Conservation (phyloP, 768 basidiomycete genomes). For the Hygrocybe punicea region DNA sequence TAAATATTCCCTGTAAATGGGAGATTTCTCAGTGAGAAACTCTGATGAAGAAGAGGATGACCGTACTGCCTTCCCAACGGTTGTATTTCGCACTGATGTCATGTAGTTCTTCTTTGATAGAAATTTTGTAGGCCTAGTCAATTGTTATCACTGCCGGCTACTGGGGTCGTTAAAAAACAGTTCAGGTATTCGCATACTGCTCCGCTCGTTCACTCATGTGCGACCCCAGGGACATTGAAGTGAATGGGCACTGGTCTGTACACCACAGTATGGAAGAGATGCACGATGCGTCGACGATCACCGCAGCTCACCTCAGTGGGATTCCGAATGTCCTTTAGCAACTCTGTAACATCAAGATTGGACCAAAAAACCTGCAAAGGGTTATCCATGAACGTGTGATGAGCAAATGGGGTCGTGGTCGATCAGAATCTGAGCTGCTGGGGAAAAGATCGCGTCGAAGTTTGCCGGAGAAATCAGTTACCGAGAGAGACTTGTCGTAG, state of each 20-base stretch:
- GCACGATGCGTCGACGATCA: constrained; percentile 26
- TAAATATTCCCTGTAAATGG: constrained; percentile 12
- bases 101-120: no score
- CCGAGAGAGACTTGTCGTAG: constrained; percentile 23
- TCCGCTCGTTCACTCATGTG: no score
- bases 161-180: no score
- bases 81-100: no score
- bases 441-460: constrained; percentile 33
- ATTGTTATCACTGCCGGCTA: no score
- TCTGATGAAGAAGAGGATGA: constrained; percentile 38
- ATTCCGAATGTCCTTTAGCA: constrained; percentile 14
- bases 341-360: constrained; percentile 30
- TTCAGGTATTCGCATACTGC: no score
- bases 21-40: constrained; percentile 39
- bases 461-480: constrained; percentile 7
- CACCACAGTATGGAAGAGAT: constrained; percentile 31
- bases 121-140: no score
- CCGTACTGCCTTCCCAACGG: no score
- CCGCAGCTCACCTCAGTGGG: constrained; percentile 5
- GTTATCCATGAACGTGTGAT: constrained; percentile 28
- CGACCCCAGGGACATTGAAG: constrained; percentile 10
- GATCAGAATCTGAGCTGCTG: constrained; percentile 30
- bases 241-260: constrained; percentile 32
- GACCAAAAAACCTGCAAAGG: constrained; percentile 19
- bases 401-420: constrained; percentile 28